Evolutionary conservation across 2,329 filamentous ascomycete genomes (phyloP).

Genomic region (Talaromyces atroroseus): DNA sequence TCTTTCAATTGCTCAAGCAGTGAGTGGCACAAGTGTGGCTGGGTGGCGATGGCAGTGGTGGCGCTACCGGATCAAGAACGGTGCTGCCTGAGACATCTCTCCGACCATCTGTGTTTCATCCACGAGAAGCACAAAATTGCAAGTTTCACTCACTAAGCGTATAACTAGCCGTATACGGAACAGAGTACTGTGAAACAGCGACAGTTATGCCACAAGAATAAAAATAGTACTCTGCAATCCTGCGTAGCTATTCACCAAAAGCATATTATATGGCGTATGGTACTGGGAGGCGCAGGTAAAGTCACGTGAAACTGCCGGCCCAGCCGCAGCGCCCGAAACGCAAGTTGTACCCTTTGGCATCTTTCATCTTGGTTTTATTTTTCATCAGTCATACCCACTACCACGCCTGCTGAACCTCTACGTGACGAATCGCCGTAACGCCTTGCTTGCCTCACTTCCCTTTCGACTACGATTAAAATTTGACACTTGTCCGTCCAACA

Average conservation of each 20-base stretch:
- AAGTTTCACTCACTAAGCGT: no score
- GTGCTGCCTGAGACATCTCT: conserved; percentile 1
- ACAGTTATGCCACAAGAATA: neutral
- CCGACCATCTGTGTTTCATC: neutral
- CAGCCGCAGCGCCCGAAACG: conserved; percentile 8
- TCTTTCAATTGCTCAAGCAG: no score
- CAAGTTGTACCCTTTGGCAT: conserved; percentile 2
- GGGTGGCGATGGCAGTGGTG: neutral
- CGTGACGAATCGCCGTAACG: neutral
- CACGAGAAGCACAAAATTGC: neutral
- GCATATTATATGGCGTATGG: neutral
- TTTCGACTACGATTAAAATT: neutral
- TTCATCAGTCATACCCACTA: neutral
- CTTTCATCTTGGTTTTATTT: neutral
- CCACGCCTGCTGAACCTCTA: neutral
- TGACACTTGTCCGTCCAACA: neutral
- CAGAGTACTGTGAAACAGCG: neutral
- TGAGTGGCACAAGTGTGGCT: neutral
- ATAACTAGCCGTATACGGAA: neutral
- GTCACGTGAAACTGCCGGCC: conserved; percentile 6
- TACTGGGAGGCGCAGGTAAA: neutral
- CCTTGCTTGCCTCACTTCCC: neutral
- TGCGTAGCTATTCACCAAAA: no score
- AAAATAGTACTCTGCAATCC: neutral
- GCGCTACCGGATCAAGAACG: neutral